Evolutionary conservation across 306 rosid species (phyloP), one percentile per base, ranked within the genome.

Genomic region (Cyamopsis tetragonoloba): DNA sequence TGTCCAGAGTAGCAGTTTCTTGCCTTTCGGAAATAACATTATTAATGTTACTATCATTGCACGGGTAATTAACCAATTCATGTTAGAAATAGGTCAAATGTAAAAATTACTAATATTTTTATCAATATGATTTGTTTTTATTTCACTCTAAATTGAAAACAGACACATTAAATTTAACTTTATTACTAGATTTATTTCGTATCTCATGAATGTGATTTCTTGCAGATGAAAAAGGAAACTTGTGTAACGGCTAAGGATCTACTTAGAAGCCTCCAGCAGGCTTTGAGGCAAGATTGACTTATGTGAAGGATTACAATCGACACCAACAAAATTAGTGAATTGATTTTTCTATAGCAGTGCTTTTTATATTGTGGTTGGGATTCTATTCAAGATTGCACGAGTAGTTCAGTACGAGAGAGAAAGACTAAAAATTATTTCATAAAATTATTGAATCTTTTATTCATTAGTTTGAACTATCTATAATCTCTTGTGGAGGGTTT

Each of bases 221-320:
- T 77, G 74, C 81, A 92, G 98, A 87, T 86, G 91, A 84, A 89
- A 24, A 72, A 28, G 41, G 93, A 80, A 31, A 81, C 62, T 57
- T 32, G 68, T 71, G 71, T 84, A 77, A 76, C 81, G 27, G 80
- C 80, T 31, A 84, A 70, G 76, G 93, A 92, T 55, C 74, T 89
- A 1, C 68, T 80, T 3, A 68, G 66, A 56, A 81, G 72, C 37
- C 72, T 89, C 26, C 74, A 88, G 49, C 71, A 76, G 54, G 77
- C 82, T 62, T 42, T 86, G 81, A 62, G 73, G 19, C 57, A 78
- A n/a, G n/a, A 41, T 39, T 58, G 18, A 20, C 44, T 41, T 73
- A 48, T 47, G 19, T 67, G 71, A 24, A 24, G 39, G 43, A 57
- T 6, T 14, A 34, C n/a, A 65, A n/a, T n/a, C n/a, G n/a, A n/a